Conservation (phyloP, 176 grass and related monocot species). For the Oryza nivara region DNA sequence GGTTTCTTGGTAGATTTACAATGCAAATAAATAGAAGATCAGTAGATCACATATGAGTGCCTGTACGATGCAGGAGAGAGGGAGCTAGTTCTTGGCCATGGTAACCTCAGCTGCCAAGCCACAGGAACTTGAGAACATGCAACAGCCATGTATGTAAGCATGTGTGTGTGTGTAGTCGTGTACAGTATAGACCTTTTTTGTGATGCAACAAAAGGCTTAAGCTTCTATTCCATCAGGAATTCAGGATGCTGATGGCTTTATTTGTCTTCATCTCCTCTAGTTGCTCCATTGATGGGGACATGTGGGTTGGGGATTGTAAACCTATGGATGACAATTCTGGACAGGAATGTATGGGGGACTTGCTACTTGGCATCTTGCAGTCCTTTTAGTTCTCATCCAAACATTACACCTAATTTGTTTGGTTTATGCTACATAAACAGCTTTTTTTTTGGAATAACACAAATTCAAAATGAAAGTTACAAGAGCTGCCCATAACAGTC, state of each 20-base stretch:
- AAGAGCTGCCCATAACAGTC: background rate
- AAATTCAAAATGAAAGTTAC: background rate
- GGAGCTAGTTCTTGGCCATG: constrained; percentile 20
- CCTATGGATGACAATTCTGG: constrained; percentile 13
- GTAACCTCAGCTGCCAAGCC: constrained; percentile 14
- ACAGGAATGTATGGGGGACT: background rate
- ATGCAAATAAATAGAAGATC: constrained; percentile 36
- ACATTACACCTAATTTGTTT: constrained; percentile 6
- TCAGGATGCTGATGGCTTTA: background rate
- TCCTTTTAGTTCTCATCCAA: background rate
- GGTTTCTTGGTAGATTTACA: constrained; percentile 13
- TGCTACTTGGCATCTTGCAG: constrained; percentile 6
- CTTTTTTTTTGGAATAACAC: background rate
- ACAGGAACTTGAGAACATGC: constrained; percentile 46
- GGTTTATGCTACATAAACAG: background rate
- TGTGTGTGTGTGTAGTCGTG: background rate
- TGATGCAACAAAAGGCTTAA: constrained; percentile 6
- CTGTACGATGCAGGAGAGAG: constrained; percentile 6
- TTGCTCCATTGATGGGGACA: constrained; percentile 20
- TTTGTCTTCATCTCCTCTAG: constrained; percentile 4
- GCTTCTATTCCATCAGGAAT: constrained; percentile 5
- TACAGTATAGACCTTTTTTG: background rate
- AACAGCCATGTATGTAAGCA: constrained; percentile 36
- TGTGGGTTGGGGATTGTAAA: background rate
- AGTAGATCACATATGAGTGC: background rate